phyloP scores from a whole-genome alignment of 768 basidiomycete genomes.

The Pulveroboletus sp. region DNA sequence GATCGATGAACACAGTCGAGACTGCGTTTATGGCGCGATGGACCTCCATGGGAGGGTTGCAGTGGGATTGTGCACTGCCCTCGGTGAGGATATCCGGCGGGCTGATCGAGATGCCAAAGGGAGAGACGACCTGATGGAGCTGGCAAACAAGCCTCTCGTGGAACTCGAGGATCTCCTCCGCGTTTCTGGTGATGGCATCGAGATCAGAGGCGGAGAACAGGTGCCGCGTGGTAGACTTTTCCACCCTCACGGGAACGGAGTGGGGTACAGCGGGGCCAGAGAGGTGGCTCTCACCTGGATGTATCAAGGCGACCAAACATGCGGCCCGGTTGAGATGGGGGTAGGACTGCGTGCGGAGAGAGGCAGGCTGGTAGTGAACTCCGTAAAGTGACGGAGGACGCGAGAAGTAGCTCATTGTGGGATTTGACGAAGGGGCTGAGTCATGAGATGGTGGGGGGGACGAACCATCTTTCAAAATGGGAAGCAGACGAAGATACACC shows the following conservation, averaged over 20 bases:
- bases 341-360: slow-evolving; percentile 42
- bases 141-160: slow-evolving; percentile 65
- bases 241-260: slow-evolving; percentile 19
- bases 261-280: neutral
- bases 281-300: slow-evolving; percentile 7
- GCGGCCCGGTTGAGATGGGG: slow-evolving; percentile 29
- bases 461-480: slow-evolving; percentile 37
- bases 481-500: slow-evolving; percentile 63
- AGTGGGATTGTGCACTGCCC: neutral
- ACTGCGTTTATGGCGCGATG: slow-evolving; percentile 35
- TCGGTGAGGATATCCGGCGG: slow-evolving; percentile 17
- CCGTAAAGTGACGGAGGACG: slow-evolving; percentile 39
- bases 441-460: slow-evolving; percentile 13
- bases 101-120: slow-evolving; percentile 46
- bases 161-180: slow-evolving; percentile 57
- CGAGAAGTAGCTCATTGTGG: slow-evolving; percentile 27
- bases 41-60: slow-evolving; percentile 36
- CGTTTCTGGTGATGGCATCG: slow-evolving; percentile 59
- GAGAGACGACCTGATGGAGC: slow-evolving; percentile 45
- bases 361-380: slow-evolving; percentile 40
- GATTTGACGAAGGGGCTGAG: slow-evolving; percentile 23
- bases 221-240: slow-evolving; percentile 38
- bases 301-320: slow-evolving; percentile 12
- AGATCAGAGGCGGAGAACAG: slow-evolving; percentile 58
- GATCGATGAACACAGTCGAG: slow-evolving; percentile 52